Conservation (phyloP, 2,329 filamentous ascomycete species). For the Rhinocladiella mackenziei region DNA sequence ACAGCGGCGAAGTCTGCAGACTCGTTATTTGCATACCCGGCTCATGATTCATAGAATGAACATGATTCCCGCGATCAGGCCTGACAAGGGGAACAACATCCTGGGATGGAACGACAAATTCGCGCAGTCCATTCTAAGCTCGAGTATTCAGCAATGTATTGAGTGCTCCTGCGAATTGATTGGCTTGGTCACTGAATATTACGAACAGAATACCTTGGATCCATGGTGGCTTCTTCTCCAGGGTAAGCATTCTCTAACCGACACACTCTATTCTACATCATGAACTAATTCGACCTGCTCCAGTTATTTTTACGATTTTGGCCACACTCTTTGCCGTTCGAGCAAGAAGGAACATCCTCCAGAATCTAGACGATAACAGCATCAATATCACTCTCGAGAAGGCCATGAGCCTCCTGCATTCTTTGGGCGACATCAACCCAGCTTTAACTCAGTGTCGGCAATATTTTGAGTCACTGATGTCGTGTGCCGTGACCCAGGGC, state of each 20-base stretch:
- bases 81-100: neutral
- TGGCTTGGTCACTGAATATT: slow-evolving; percentile 1
- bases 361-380: neutral
- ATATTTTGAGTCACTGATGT: slow-evolving; percentile 4
- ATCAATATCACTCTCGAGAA: slow-evolving; percentile 1
- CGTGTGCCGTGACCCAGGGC: neutral
- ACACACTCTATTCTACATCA: neutral
- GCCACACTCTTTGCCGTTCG: slow-evolving; percentile 3
- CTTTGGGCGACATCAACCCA: slow-evolving; percentile 8
- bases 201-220: slow-evolving; percentile 1
- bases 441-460: slow-evolving; percentile 4
- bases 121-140: neutral
- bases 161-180: slow-evolving; percentile 3
- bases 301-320: slow-evolving; percentile 4
- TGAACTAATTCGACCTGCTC: neutral
- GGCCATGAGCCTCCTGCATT: slow-evolving; percentile 4
- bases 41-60: slow-evolving; percentile 7
- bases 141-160: slow-evolving; percentile 4
- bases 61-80: neutral
- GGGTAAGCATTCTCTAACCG: slow-evolving; percentile 2
- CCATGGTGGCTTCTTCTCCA: slow-evolving; percentile 6
- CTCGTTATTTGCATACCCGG: slow-evolving; percentile 6
- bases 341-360: neutral
- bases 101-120: neutral
- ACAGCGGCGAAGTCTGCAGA: slow-evolving; percentile 6